These are phyloP conservation scores for Globisporangium takayamanum DNA, from an alignment of 352 stramenopile species.

Conservation along the genomic window DNA sequence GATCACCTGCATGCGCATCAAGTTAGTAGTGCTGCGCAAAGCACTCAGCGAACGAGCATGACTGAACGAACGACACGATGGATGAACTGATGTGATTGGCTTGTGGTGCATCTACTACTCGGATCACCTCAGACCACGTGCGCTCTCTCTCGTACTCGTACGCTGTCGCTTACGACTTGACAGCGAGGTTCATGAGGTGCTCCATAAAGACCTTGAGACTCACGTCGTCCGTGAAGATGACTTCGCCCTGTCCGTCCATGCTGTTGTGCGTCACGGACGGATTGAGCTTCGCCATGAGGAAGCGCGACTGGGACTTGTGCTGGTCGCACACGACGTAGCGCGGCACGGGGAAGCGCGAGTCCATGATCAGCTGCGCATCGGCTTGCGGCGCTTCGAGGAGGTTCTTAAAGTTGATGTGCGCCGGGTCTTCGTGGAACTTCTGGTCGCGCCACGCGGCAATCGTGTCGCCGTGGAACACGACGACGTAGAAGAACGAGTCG, in stretches of 20 bases:
- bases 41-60: too few relatives aligned
- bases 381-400: conserved; percentile 96
- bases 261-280: conserved; percentile 96
- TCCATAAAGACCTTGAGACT: conserved; percentile 99
- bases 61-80: not conserved
- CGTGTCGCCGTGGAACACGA: conserved; percentile 99
- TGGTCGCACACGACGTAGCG: conserved; percentile 99
- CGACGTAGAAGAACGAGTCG: conserved; percentile 99
- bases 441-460: conserved; percentile 98
- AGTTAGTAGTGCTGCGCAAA: too few relatives aligned
- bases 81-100: too few relatives aligned
- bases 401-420: conserved; percentile 98
- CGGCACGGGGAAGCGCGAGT: conserved; percentile 97
- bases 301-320: conserved; percentile 98
- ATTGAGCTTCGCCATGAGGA: conserved; percentile 99
- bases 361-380: conserved; percentile 99
- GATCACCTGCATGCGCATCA: not conserved
- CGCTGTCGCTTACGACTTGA: conserved; percentile 58
- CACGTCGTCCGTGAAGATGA: conserved; percentile 99
- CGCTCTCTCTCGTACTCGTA: not conserved
- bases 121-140: too few relatives aligned
- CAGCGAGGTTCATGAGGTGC: conserved; percentile 91
- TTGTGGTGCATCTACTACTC: too few relatives aligned
- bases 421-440: conserved; percentile 91
- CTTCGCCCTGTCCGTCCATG: conserved; percentile 90